Base-by-base conservation (phyloP, 768 basidiomycete genomes). In the Daedaleopsis nitida region DNA sequence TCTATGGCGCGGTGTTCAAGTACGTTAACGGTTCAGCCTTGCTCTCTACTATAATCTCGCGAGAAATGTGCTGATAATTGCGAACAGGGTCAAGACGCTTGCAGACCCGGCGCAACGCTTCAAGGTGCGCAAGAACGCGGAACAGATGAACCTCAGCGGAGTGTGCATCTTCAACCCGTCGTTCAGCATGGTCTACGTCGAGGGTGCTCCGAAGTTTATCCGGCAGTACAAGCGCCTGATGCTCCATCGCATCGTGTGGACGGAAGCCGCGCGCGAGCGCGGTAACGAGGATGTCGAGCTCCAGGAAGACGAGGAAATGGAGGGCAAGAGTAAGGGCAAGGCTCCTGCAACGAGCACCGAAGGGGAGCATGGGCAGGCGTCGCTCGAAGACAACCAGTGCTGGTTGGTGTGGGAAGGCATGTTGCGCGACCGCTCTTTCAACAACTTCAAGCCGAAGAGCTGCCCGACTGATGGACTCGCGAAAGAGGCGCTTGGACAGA, bases 81-180 rank as follows among this genome's bases (percentile, higher is more conserved):
- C 55, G 53, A 43, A 7, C 70, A 94, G 94, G 77, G 81, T 99
- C 66, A 89, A 90, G 72, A 89, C 84, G 57, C 85, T 99, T 49
- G 83, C 87, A n/a, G 95, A 98, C 72, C 94, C 91, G 1, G 82
- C 92, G 12, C 97, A 99, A 68, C 88, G 92, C 62, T 98, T 94
- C 82, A 99, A 98, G 79, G 92, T 98, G 55, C 87, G 92, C 60
- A 95, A 92, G 80, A 98, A 98, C 68, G 97, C 97, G 1, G 92
- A 96, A 69, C 94, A 97, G 72, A 81, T 89, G 72, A 87, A 85
- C 62, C 80, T 98, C 14, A 88, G 92, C 0, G 97, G 97, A 11
- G 77, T 96, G 38, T 94, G 92, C 69, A 89, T 97, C 69, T 94
- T 94, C 83, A 87, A 96, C 70, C 90, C 94, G 0, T 76, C 83